Percentiles rank a stretch among this genome's conserved stretches.
phyloP scores from a whole-genome alignment of 495 filamentous ascomycete species.

The Hyaloscypha hepaticicola region DNA sequence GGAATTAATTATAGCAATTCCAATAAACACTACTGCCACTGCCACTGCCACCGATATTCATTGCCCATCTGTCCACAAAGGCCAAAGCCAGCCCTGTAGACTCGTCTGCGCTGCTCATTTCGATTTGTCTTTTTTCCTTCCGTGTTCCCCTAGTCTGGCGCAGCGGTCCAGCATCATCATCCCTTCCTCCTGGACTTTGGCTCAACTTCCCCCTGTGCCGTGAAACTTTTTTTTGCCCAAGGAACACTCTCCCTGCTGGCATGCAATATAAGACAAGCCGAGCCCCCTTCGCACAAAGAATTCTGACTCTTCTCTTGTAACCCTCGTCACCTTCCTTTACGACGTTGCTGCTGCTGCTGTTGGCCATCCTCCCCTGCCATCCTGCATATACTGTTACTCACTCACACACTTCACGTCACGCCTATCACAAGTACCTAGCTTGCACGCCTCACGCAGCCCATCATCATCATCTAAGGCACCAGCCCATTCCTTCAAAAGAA shows the following conservation, averaged over 20 bases:
- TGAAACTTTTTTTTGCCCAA: not conserved
- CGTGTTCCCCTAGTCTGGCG: slow-evolving; percentile 24
- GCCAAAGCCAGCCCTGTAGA: not conserved
- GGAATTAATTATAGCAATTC: not conserved
- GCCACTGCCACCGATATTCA: not conserved
- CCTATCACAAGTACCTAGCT: not conserved
- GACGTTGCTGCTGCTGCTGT: slow-evolving; percentile 6
- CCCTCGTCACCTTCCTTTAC: slow-evolving; percentile 11
- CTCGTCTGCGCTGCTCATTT: slow-evolving; percentile 16
- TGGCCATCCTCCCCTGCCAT: slow-evolving; percentile 10
- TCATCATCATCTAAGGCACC: not conserved
- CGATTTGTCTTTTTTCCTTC: slow-evolving; percentile 28
- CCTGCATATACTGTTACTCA: slow-evolving; percentile 20
- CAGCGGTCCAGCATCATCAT: slow-evolving; percentile 23
- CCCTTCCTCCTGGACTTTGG: slow-evolving; percentile 6
- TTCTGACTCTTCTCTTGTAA: slow-evolving; percentile 9
- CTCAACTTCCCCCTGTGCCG: not conserved
- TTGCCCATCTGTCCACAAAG: not conserved
- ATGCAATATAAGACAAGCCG: slow-evolving; percentile 26
- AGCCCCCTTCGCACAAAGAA: slow-evolving; percentile 20
- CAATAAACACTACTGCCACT: slow-evolving; percentile 1
- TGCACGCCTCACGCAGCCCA: not conserved
- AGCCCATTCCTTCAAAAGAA: not conserved
- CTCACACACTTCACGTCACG: not conserved
- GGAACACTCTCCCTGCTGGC: slow-evolving; percentile 15